Evolutionary conservation across 805 yeast species (phyloP).

Genomic region (Lipomyces mesembrius): DNA sequence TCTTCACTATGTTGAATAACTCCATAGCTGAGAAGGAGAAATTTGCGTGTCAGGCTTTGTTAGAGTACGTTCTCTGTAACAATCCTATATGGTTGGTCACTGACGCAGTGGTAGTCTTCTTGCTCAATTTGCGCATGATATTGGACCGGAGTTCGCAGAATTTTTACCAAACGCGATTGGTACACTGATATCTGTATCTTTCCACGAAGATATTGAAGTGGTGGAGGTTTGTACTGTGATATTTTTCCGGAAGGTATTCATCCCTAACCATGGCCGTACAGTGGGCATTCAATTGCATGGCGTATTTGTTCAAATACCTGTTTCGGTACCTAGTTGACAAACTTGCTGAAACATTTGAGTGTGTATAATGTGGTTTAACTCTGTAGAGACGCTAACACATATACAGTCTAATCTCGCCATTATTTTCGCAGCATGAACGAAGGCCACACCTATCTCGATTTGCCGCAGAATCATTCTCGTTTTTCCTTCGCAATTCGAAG

Average conservation of each 20-base stretch:
- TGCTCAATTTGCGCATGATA: slow-evolving; percentile 86
- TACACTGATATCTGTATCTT: slow-evolving; percentile 58
- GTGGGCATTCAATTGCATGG: slow-evolving; percentile 81
- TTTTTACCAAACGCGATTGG: slow-evolving; percentile 62
- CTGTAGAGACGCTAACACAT: background rate
- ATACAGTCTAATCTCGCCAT: slow-evolving; percentile 32
- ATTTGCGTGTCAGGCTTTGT: slow-evolving; percentile 74
- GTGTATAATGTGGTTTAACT: slow-evolving; percentile 58
- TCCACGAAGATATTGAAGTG: slow-evolving; percentile 58
- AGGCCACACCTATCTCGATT: slow-evolving; percentile 75
- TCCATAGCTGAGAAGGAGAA: slow-evolving; percentile 63
- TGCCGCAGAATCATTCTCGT: slow-evolving; percentile 89
- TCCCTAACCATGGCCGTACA: background rate
- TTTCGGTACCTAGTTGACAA: slow-evolving; percentile 66
- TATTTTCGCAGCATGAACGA: slow-evolving; percentile 55
- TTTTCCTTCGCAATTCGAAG: slow-evolving; percentile 71
- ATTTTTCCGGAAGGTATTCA: background rate
- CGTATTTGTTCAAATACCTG: slow-evolving; percentile 87
- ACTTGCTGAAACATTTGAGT: slow-evolving; percentile 68
- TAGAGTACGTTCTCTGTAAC: slow-evolving; percentile 54
- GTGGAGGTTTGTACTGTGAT: slow-evolving; percentile 53
- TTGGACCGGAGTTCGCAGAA: slow-evolving; percentile 86
- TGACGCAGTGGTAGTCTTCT: slow-evolving; percentile 49
- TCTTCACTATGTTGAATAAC: slow-evolving; percentile 58
- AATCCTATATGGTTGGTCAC: background rate